phyloP scores from a whole-genome alignment of 202 grass and related monocot species.

The Schoenoplectus tabernaemontani region DNA sequence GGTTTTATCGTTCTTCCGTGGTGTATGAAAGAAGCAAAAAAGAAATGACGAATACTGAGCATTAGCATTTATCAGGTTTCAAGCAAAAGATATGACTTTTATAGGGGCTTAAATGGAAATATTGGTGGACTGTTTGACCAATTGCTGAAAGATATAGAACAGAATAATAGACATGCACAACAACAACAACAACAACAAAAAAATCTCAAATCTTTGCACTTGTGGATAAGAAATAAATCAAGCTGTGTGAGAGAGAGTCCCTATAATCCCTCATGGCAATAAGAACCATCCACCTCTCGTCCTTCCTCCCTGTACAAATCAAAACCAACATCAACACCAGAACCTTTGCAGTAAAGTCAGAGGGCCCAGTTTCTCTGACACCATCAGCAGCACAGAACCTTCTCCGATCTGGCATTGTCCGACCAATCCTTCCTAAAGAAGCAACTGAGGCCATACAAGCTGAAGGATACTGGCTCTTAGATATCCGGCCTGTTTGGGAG shows the following conservation, averaged over 20 bases:
- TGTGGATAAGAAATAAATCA: conserved; percentile 22
- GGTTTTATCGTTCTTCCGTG: neutral
- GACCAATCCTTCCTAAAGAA: conserved; percentile 44
- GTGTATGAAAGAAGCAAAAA: neutral
- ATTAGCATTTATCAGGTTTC: neutral
- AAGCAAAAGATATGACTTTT: neutral
- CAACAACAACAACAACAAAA: neutral
- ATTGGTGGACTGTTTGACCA: neutral
- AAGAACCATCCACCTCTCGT: conserved; percentile 17
- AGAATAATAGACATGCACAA: neutral
- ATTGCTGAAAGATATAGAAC: conserved; percentile 6
- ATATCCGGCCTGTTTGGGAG: conserved; percentile 81
- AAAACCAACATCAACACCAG: conserved; percentile 9
- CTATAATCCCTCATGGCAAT: conserved; percentile 30
- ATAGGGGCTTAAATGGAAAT: neutral
- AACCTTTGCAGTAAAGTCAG: conserved; percentile 1
- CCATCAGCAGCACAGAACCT: conserved; percentile 31
- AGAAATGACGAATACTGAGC: neutral
- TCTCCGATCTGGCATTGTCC: conserved; percentile 57
- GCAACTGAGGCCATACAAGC: conserved; percentile 26
- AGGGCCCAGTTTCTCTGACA: neutral
- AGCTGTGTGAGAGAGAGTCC: conserved; percentile 11
- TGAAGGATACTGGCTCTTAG: conserved; percentile 64
- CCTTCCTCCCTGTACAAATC: neutral
- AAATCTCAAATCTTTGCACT: neutral